Evolutionary conservation across 257 asterid species (phyloP).

Genomic region (Paraleonurus japonicus): DNA sequence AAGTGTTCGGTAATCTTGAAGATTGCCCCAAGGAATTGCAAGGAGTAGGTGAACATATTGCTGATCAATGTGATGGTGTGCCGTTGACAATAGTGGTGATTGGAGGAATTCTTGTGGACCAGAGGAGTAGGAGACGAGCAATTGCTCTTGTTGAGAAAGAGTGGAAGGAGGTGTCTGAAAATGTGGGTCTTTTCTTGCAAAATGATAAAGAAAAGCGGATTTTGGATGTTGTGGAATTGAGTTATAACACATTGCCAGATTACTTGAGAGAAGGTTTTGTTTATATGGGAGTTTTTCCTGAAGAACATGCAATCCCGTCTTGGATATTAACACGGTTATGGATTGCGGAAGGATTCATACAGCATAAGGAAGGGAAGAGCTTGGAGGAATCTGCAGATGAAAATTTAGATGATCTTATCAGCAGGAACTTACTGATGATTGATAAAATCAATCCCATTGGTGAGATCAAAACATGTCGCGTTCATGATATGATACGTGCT

Average conservation of each 20-base stretch:
- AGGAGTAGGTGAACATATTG: constrained; percentile 28
- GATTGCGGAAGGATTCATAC: constrained; percentile 61
- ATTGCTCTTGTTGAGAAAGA: not conserved
- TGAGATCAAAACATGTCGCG: constrained; percentile 46
- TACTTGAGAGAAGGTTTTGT: constrained; percentile 43
- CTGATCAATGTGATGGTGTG: constrained; percentile 43
- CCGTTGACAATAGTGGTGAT: constrained; percentile 45
- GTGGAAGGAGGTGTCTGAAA: constrained; percentile 26
- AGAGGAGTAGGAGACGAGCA: not conserved
- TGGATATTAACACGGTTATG: constrained; percentile 45
- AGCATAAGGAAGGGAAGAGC: constrained; percentile 1
- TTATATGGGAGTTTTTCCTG: constrained; percentile 49
- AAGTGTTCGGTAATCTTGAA: constrained; percentile 31
- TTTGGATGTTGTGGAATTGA: constrained; percentile 35
- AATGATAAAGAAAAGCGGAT: constrained; percentile 21
- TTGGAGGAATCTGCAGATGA: constrained; percentile 44
- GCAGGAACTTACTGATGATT: constrained; percentile 46
- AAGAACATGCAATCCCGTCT: constrained; percentile 37
- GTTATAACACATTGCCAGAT: constrained; percentile 44
- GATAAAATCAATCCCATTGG: constrained; percentile 33
- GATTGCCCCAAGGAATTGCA: constrained; percentile 25
- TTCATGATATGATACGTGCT: constrained; percentile 44
- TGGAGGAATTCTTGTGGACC: constrained; percentile 33
- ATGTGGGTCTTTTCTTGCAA: constrained; percentile 4
- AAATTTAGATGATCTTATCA: constrained; percentile 35